phyloP scores from a whole-genome alignment of 2,329 filamentous ascomycete genomes.

The Dendrostoma leiphaemia region DNA sequence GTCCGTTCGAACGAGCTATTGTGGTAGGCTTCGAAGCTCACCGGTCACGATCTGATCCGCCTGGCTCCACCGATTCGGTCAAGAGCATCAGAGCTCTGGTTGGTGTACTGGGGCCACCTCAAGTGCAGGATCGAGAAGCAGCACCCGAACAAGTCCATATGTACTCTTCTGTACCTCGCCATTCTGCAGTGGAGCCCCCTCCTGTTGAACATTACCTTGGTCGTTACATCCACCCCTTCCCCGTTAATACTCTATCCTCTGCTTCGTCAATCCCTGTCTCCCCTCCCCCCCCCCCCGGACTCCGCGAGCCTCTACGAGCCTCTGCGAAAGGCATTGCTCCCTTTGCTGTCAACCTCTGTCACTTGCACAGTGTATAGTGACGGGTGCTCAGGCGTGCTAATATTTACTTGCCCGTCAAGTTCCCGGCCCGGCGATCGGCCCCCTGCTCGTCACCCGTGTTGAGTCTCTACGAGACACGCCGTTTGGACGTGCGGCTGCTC shows the following conservation, averaged over 20 bases:
- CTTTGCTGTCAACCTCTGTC: constrained; percentile 4
- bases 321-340: constrained; percentile 3
- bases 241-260: neutral
- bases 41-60: constrained; percentile 6
- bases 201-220: neutral
- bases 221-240: constrained; percentile 10
- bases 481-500: constrained; percentile 10
- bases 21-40: neutral
- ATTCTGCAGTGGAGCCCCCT: constrained; percentile 10
- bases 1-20: neutral
- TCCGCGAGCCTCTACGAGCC: too few relatives aligned
- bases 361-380: constrained; percentile 11
- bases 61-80: constrained; percentile 13
- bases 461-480: constrained; percentile 10
- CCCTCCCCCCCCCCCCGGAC: neutral
- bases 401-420: constrained; percentile 1
- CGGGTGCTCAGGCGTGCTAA: constrained; percentile 8
- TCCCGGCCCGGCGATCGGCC: constrained; percentile 5
- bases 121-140: constrained; percentile 10
- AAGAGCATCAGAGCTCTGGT: neutral
- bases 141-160: constrained; percentile 4
- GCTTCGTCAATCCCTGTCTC: neutral
- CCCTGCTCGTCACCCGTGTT: constrained; percentile 18
- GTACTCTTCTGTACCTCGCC: constrained; percentile 16
- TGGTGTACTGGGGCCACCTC: neutral